Evolutionary conservation across 2,329 filamentous ascomycete genomes (phyloP), one percentile per base, ranked within the genome.

Genomic region (Tolypocladium ovalisporum): DNA sequence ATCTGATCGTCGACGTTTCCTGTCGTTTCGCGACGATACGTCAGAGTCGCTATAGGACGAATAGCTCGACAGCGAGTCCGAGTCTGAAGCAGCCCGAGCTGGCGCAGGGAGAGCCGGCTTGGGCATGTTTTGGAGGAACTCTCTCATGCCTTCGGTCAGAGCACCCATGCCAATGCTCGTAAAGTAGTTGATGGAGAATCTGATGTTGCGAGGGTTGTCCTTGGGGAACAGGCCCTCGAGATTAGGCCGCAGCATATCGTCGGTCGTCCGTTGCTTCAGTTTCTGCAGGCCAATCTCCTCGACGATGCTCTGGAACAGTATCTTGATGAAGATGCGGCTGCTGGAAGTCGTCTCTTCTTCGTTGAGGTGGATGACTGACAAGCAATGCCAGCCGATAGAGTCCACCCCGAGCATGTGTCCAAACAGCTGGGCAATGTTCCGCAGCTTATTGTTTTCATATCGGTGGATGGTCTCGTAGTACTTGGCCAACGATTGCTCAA

Each of bases 101-200:
- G 89, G 76, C 1, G 90, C 84, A 7, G 89, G 88, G 29, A 89
- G 76, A 1, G 88, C 81, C 3, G 92, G 91, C 69, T 95, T 94
- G 15, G 92, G 92, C 73, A 95, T 84, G 67, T 91, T 96, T 70
- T 92, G 88, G 57, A 99, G 80, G 68, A 87, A 85, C 67, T 95
- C 90, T 71, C 94, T 86, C 90, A 97, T 96, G 63, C 91, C 89
- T 69, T 99, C 94, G 2, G 94, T 99, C 60, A 99, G 80, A 29
- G 84, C 85, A 69, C 94, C 94, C 89, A 99, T 95, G 58, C 92
- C 91, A 66, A 99, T 96, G 66, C 91, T 94, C 12, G 94, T 99
- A 72, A 99, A 97, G 79, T 97, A 99, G 75, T 99, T 99, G 85
- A 99, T 96, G 54, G 92, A 90, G 78, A 99, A 99, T 56, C 93